Conservation (phyloP, 2,329 filamentous ascomycete genomes). For the Ophiostoma pallidulum region DNA sequence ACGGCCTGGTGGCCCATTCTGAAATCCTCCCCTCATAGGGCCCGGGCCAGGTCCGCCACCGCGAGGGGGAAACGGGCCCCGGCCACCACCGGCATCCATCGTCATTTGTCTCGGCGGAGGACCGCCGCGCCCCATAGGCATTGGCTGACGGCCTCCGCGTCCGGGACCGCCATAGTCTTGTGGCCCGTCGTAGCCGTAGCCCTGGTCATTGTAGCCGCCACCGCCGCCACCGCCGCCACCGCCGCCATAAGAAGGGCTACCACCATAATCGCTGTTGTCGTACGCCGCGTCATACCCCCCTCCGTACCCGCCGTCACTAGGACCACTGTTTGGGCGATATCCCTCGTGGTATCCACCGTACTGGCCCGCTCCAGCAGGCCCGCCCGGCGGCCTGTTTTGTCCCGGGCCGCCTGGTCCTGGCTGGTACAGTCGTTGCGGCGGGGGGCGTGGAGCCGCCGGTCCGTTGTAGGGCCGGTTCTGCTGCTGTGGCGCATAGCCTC, state of each 20-base stretch:
- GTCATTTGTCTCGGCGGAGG: constrained; percentile 33
- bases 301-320: constrained; percentile 17
- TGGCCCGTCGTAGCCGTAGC: constrained; percentile 35
- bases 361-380: constrained; percentile 10
- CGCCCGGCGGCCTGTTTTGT: constrained; percentile 20
- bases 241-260: constrained; percentile 23
- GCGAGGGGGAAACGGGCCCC: constrained; percentile 30
- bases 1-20: constrained; percentile 26
- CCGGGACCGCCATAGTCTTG: constrained; percentile 37
- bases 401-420: constrained; percentile 24
- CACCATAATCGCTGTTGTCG: constrained; percentile 23
- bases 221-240: too few species aligned
- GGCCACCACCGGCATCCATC: constrained; percentile 23
- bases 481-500: constrained; percentile 30
- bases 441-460: constrained; percentile 32
- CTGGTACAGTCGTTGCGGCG: constrained; percentile 29
- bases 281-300: constrained; percentile 27
- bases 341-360: constrained; percentile 27
- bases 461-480: constrained; percentile 41
- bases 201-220: constrained; percentile 33
- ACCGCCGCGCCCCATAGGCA: constrained; percentile 36
- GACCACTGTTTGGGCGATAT: background rate
- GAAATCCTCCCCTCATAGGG: constrained; percentile 27
- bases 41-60: constrained; percentile 26
- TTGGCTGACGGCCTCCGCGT: constrained; percentile 32